Percentiles rank a stretch among this genome's conserved stretches.
Evolutionary conservation across 2,329 filamentous ascomycete genomes (phyloP).

Genomic region (Microthyrium microscopicum): DNA sequence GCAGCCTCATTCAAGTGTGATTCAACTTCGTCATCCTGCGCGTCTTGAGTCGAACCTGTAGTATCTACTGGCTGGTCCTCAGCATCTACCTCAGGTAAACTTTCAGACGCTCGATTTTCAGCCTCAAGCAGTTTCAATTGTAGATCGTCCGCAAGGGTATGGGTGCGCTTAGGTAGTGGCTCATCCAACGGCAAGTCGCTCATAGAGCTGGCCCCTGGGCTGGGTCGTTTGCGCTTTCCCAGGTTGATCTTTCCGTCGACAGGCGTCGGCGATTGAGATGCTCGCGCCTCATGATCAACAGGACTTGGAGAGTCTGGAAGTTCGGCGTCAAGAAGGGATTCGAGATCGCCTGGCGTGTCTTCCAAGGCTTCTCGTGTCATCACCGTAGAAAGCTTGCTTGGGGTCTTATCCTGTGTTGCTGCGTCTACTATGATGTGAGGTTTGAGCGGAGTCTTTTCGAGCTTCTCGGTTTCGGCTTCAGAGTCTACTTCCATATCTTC

Average conservation of each 20-base stretch:
- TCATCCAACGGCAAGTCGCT: conserved; percentile 18
- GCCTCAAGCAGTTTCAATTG: conserved; percentile 23
- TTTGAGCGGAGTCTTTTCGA: conserved; percentile 73
- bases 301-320: conserved; percentile 2
- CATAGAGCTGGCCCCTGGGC: conserved; percentile 22
- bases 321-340: neutral
- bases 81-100: conserved; percentile 15
- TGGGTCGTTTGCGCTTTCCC: conserved; percentile 30
- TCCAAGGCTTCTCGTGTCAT: conserved; percentile 42
- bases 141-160: conserved; percentile 10
- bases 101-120: conserved; percentile 21
- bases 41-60: conserved; percentile 16
- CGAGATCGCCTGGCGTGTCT: conserved; percentile 1
- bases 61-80: conserved; percentile 19
- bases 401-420: conserved; percentile 43
- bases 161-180: conserved; percentile 18
- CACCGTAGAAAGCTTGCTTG: no score
- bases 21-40: neutral
- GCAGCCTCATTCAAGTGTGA: conserved; percentile 11
- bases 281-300: no score
- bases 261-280: conserved; percentile 13
- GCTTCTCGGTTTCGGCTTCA: conserved; percentile 84
- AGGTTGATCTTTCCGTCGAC: conserved; percentile 14
- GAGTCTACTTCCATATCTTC: conserved; percentile 45
- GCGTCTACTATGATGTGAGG: conserved; percentile 21